A percentile compares a stretch with the other conserved stretches of the same genome.
Evolutionary conservation across 2,329 filamentous ascomycete species (phyloP).

Genomic region (Neophaeococcomyces mojaviensis): DNA sequence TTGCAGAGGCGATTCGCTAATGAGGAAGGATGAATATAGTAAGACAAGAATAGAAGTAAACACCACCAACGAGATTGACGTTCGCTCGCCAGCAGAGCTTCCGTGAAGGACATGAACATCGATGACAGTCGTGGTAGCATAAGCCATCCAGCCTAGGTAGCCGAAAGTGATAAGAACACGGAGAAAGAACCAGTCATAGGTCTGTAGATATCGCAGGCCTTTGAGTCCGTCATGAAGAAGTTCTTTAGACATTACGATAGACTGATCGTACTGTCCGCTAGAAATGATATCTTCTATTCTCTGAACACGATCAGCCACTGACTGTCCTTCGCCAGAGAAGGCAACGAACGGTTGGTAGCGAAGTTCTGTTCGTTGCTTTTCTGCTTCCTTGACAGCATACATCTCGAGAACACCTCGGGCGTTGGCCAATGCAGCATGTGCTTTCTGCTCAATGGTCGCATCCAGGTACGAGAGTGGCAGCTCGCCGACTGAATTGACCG

Average conservation of each 20-base stretch:
- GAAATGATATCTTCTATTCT: slow-evolving; percentile 63
- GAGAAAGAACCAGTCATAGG: slow-evolving; percentile 96
- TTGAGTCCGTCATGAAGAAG: slow-evolving; percentile 71
- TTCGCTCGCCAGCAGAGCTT: slow-evolving; percentile 57
- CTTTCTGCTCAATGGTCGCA: slow-evolving; percentile 66
- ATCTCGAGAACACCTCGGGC: slow-evolving; percentile 84
- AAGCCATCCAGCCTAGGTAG: slow-evolving; percentile 93
- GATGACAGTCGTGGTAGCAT: slow-evolving; percentile 79
- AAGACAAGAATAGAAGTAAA: slow-evolving; percentile 71
- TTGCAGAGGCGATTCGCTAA: slow-evolving; percentile 69
- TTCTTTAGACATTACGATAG: slow-evolving; percentile 69
- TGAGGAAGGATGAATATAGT: slow-evolving; percentile 70
- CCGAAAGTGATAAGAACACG: slow-evolving; percentile 80
- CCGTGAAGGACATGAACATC: slow-evolving; percentile 79
- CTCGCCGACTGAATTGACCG: slow-evolving; percentile 92
- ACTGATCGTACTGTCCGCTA: slow-evolving; percentile 59
- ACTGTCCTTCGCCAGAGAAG: slow-evolving; percentile 56
- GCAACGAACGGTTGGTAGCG: slow-evolving; percentile 68
- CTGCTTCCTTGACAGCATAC: slow-evolving; percentile 86
- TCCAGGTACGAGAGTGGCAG: slow-evolving; percentile 77
- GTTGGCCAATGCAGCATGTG: slow-evolving; percentile 76
- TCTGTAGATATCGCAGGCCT: slow-evolving; percentile 88
- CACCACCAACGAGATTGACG: slow-evolving; percentile 49
- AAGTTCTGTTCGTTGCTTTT: slow-evolving; percentile 68
- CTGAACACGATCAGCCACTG: slow-evolving; percentile 59